phyloP scores from a whole-genome alignment of 805 yeast genomes.

The Candida maris region DNA sequence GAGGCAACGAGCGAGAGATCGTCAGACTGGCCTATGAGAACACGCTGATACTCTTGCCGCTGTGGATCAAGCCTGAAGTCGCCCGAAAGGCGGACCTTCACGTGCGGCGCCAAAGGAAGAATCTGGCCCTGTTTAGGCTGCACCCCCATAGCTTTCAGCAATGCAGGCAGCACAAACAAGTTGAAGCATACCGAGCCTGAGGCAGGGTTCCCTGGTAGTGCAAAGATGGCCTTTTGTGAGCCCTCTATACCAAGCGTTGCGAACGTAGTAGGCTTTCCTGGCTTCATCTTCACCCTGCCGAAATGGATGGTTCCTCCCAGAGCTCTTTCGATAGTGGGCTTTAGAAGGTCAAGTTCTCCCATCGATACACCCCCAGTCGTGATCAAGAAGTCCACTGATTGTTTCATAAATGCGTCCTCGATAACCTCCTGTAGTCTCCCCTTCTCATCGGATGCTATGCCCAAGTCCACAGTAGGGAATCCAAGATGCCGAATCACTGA shows the following conservation, averaged over 20 bases:
- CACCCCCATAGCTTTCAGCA: slow-evolving; percentile 36
- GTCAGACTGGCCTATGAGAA: slow-evolving; percentile 27
- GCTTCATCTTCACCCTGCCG: slow-evolving; percentile 57
- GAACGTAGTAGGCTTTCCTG: slow-evolving; percentile 58
- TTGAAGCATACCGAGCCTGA: slow-evolving; percentile 47
- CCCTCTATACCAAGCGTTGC: slow-evolving; percentile 38
- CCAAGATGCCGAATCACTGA: slow-evolving; percentile 35
- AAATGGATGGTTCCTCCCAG: slow-evolving; percentile 45
- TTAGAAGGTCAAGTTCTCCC: slow-evolving; percentile 53
- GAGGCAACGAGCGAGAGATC: slow-evolving; percentile 33
- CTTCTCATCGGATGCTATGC: slow-evolving; percentile 44
- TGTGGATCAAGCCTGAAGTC: slow-evolving; percentile 39
- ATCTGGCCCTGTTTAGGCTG: slow-evolving; percentile 5
- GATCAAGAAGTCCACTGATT: slow-evolving; percentile 39
- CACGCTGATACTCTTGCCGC: slow-evolving; percentile 52
- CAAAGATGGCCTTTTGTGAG: slow-evolving; percentile 37
- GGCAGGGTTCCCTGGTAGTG: slow-evolving; percentile 56
- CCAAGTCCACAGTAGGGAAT: slow-evolving; percentile 42
- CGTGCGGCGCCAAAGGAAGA: slow-evolving; percentile 28
- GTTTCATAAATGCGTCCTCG: slow-evolving; percentile 21
- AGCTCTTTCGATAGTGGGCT: slow-evolving; percentile 42
- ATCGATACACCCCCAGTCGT: slow-evolving; percentile 59
- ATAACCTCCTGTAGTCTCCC: slow-evolving; percentile 26
- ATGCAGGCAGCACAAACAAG: slow-evolving; percentile 45
- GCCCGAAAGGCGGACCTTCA: slow-evolving; percentile 33